Percentiles rank a stretch among this genome's conserved stretches.
Conservation (phyloP, 106 monocot genomes). For the Dioscorea dumetorum region DNA sequence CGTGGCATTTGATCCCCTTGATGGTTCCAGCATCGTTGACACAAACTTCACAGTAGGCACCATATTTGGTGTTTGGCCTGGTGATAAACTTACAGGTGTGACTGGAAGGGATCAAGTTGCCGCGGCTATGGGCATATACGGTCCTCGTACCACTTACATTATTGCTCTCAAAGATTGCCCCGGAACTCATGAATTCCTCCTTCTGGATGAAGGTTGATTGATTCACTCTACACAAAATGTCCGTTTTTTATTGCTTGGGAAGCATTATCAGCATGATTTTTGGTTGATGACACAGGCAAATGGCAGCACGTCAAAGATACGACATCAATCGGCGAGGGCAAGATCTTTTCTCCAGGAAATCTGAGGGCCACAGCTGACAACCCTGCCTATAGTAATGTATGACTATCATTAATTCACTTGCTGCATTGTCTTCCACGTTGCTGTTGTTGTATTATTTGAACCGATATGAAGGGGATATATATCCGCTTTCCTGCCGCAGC, state of each 20-base stretch:
- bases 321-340: constrained; percentile 81
- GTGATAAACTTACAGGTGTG: constrained; percentile 75
- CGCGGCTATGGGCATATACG: constrained; percentile 96
- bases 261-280: neutral
- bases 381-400: constrained; percentile 64
- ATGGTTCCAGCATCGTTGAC: constrained; percentile 95
- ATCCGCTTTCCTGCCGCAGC: constrained; percentile 18
- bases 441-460: too few relatives aligned
- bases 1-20: constrained; percentile 93
- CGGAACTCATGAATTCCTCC: constrained; percentile 96
- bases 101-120: constrained; percentile 80
- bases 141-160: constrained; percentile 88
- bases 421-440: too few relatives aligned
- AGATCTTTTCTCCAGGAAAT: constrained; percentile 97
- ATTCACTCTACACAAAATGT: too few relatives aligned
- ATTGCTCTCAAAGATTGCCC: constrained; percentile 81
- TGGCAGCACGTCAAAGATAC: constrained; percentile 98
- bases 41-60: constrained; percentile 98
- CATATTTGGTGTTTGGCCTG: constrained; percentile 96
- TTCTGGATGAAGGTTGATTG: constrained; percentile 75
- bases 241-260: too few relatives aligned
- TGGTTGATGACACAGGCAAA: constrained; percentile 44
- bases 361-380: constrained; percentile 92
- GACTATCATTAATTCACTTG: too few relatives aligned
- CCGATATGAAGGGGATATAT: too few relatives aligned